Evolutionary conservation across 805 yeast genomes (phyloP), one percentile per base, ranked within the genome.

Genomic region (Teunomyces tritomae): DNA sequence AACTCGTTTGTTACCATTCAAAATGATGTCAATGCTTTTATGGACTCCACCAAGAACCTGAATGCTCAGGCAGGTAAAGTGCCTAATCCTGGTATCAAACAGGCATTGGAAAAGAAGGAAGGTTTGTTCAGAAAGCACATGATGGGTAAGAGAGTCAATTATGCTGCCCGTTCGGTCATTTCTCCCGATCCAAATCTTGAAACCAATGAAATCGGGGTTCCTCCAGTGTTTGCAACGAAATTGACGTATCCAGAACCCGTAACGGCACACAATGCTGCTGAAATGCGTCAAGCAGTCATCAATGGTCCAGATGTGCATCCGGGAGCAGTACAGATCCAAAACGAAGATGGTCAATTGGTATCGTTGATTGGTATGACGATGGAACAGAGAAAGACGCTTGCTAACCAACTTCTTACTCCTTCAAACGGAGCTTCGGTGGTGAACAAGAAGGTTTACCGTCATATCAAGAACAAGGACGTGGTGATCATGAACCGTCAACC

Each of bases 101-200:
- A 94, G 76, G 96, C 96, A 8, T 77, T 94, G 62, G 99, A 94
- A 70, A 92, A 94, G 83, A 94, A 94, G 67, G 99, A 94, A 71
- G 99, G 99, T 65, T 77, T 92, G 55, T 94, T 94, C 78, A 83
- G 99, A 76, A 94, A 92, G 67, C 96, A 94, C 64, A 94, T 94
- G 99, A 94, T 94, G 99, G 99, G 99, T 66, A 94, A 94, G 78
- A 90, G 99, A 77, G 99, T 94, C 50, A 95, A 94, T 68, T 92
- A 89, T 63, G 97, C 98, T 46, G 99, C 99, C 44, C 89, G 99
- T 73, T 92, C 99, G 8, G 99, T 94, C 60, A 94, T 94, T 71
- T 91, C 98, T 5, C 98, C 98, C 5, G 99, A 94, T 73, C 99
- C 99, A 48, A 94, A 87, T 74, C 79, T 94, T 58, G 99, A 94